Evolutionary conservation across 495 filamentous ascomycete species (phyloP).

Genomic region (Aspergillus wentii): DNA sequence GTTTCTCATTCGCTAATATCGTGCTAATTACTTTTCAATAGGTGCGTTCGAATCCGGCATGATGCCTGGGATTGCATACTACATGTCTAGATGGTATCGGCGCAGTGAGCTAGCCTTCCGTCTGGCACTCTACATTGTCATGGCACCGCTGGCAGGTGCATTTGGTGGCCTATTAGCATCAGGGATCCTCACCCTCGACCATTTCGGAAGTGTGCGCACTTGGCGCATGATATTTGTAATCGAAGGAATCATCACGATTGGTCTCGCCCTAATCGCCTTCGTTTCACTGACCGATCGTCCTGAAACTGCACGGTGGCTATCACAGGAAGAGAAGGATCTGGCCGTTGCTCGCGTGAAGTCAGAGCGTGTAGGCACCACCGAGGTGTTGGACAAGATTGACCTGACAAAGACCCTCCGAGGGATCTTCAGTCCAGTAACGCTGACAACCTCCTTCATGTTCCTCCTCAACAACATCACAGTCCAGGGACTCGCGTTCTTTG

Average conservation of each 20-base stretch:
- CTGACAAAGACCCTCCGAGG: constrained; percentile 37
- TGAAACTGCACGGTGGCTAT: constrained; percentile 59
- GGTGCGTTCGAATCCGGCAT: constrained; percentile 57
- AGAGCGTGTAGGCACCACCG: constrained; percentile 60
- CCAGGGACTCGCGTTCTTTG: constrained; percentile 61
- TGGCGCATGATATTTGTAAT: constrained; percentile 76
- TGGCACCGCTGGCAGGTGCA: constrained; percentile 64
- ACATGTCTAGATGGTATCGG: constrained; percentile 67
- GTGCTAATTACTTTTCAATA: background rate
- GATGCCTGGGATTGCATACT: constrained; percentile 70
- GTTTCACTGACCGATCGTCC: constrained; percentile 64
- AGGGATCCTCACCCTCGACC: constrained; percentile 41
- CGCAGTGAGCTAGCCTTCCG: constrained; percentile 63
- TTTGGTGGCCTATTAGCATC: constrained; percentile 68
- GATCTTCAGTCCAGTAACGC: constrained; percentile 46
- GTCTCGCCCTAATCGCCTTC: constrained; percentile 53
- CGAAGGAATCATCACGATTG: constrained; percentile 65
- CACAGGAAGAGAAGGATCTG: constrained; percentile 57
- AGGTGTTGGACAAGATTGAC: constrained; percentile 51
- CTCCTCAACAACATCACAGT: constrained; percentile 53
- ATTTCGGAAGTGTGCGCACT: constrained; percentile 40
- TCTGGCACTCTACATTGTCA: constrained; percentile 44
- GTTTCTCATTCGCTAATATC: background rate
- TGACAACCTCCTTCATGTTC: constrained; percentile 44
- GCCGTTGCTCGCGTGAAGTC: constrained; percentile 57